Evolutionary conservation across 371 early-diverging fungal species (phyloP), one percentile per base, ranked within the genome.

Genomic region (Mortierella sp.): DNA sequence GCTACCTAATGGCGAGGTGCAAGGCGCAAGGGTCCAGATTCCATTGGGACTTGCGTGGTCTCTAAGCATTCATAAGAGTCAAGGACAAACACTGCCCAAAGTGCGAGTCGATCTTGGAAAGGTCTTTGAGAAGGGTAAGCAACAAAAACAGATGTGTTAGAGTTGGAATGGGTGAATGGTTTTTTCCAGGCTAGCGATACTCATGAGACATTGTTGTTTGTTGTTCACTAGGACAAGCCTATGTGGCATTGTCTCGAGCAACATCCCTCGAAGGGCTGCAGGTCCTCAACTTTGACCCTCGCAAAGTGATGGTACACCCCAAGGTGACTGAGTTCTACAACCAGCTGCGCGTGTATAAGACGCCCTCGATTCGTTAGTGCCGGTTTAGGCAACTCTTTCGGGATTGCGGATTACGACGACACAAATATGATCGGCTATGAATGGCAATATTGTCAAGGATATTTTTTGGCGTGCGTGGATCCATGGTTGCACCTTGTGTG

Each of bases 231-330:
- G 90, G 90, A 2, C 88, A 87, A 71, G 86, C 83, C 8, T 90
- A 90, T 67, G 88, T 88, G 12, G 90, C 88, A 17, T 52, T 90
- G 43, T 82, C 82, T 25, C 63, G 90, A 47, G 85, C 74, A 0
- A 82, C 76, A 56, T 50, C 67, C 1, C 44, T 81, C 56, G 73
- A 91, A 0, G 70, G 83, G 1, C 70, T 91, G 22, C 91, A 93
- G 74, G 89, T 94, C 0, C 67, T 91, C 28, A 88, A 92, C 66
- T 95, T 92, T 78, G 47, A 81, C 17, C 83, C 86, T 4, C 63
- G 76, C 16, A 88, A 86, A 54, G 89, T 94, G 17, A 88, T 83
- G 84, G 91, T 86, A 0, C 89, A 95, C 73, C 84, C 80, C 3
- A 88, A 84, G 49, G 95, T 92, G 0, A 63, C 83, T 21, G 68